phyloP scores from a whole-genome alignment of 257 asterid genomes.

The Petunia secreta region DNA sequence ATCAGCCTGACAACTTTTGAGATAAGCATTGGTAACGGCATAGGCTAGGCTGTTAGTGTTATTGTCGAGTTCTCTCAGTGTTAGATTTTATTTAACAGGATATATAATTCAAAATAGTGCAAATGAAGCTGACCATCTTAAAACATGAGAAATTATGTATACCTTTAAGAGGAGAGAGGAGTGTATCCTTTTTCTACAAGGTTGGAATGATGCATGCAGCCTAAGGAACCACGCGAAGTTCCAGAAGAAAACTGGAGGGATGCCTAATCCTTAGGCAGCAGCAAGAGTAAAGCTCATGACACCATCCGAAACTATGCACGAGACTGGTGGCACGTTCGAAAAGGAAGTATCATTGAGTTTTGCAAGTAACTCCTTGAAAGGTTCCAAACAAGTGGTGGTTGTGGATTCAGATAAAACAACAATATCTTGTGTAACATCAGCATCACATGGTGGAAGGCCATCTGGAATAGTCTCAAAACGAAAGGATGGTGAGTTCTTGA shows the following conservation, averaged over 20 bases:
- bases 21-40: too few relatives aligned
- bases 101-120: too few relatives aligned
- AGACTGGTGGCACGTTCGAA: slow-evolving; percentile 33
- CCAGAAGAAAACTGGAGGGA: slow-evolving; percentile 37
- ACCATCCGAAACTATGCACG: slow-evolving; percentile 38
- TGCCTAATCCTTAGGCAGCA: slow-evolving; percentile 39
- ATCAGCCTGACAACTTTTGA: too few relatives aligned
- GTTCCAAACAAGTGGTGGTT: slow-evolving; percentile 25
- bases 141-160: too few relatives aligned
- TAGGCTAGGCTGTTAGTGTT: too few relatives aligned
- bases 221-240: slow-evolving; percentile 32
- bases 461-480: slow-evolving; percentile 40
- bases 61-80: too few relatives aligned
- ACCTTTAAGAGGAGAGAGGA: slow-evolving; percentile 26
- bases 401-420: slow-evolving; percentile 34
- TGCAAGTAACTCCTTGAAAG: slow-evolving; percentile 29
- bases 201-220: slow-evolving; percentile 26
- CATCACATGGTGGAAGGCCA: slow-evolving; percentile 41
- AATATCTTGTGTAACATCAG: slow-evolving; percentile 39
- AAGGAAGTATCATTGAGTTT: slow-evolving; percentile 27
- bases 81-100: too few relatives aligned
- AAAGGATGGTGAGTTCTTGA: slow-evolving; percentile 37
- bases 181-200: slow-evolving; percentile 35
- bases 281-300: slow-evolving; percentile 34
- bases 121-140: neutral